phyloP scores from a whole-genome alignment of 192 early-diverging fungal species.

The Radiomyces spectabilis region DNA sequence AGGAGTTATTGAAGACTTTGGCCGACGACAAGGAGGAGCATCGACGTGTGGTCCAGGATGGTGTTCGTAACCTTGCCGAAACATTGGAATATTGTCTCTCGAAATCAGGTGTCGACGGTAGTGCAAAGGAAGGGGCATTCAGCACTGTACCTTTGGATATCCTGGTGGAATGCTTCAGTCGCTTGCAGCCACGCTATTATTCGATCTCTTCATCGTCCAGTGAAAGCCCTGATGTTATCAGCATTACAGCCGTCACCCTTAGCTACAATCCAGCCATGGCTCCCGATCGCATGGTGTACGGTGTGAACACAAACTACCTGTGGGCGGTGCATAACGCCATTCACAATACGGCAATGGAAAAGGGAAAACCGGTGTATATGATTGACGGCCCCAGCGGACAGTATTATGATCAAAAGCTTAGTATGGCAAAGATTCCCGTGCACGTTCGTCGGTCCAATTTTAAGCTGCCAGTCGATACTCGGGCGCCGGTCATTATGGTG shows the following conservation, averaged over 20 bases:
- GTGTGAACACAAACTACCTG: constrained; percentile 86
- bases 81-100: constrained; percentile 57
- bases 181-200: constrained; percentile 87
- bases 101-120: too few species aligned
- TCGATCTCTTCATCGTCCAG: constrained; percentile 90
- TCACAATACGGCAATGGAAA: constrained; percentile 1
- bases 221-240: constrained; percentile 63
- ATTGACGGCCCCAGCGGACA: constrained; percentile 33
- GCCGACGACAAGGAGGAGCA: constrained; percentile 62
- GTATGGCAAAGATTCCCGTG: constrained; percentile 54
- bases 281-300: constrained; percentile 54
- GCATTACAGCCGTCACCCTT: constrained; percentile 87
- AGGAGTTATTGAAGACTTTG: constrained; percentile 41
- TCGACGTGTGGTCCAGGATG: constrained; percentile 42
- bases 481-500: constrained; percentile 88
- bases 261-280: constrained; percentile 55
- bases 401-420: constrained; percentile 8
- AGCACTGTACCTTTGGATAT: constrained; percentile 69
- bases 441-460: constrained; percentile 88
- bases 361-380: constrained; percentile 23
- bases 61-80: constrained; percentile 63
- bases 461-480: constrained; percentile 70
- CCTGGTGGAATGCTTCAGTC: constrained; percentile 75
- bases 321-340: constrained; percentile 50
- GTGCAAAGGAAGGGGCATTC: constrained; percentile 24